Base-by-base conservation (phyloP, 805 yeast species). In the Kodamaea kaohsiungensis region DNA sequence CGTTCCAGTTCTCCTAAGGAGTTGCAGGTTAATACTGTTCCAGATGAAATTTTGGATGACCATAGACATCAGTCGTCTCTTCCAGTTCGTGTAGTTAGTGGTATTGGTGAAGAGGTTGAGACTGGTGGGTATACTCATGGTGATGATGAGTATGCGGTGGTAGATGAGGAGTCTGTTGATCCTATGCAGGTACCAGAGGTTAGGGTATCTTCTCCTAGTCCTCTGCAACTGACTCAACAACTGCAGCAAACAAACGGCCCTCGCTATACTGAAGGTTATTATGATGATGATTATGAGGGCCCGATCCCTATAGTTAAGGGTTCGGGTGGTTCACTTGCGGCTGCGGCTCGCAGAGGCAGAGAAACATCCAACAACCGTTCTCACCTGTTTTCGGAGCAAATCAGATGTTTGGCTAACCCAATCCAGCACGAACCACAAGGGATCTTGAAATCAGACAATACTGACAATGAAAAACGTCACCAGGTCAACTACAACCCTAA, bases 21-120 rank as follows among this genome's bases (percentile, higher is more conserved):
- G 27, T 52, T 64, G 49, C 59, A 55, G 18, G 59, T 50, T 54
- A 58, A 58, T 58, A 63, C 56, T 48, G 42, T 52, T 12, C 64
- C 67, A 30, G 77, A 72, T 52, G 72, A 71, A 46, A 67, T 68
- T 15, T 65, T 75, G 53, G 67, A 73, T 52, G 79, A 75, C 61
- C 79, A 75, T 60, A 62, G 79, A 49, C 53, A 75, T 59, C 79
- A 75, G 59, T 60, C 63, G 33, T 64, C 71, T 13, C 68, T 73
- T n/a, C 77, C 72, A 35, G 56, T 61, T 22, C 58, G 65, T 8
- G 49, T 17, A 7, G 55, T 63, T 7, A 57, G 65, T 6, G 68
- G 61, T 15, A 65, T 59, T 12, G 61, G 56, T 25, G 58, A 46
- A 19, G 57, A 42, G 30, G 56, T 53, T 4, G 53, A 19, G 2